Conservation (phyloP, 768 basidiomycete genomes). For the Rhizopogon salebrosus region DNA sequence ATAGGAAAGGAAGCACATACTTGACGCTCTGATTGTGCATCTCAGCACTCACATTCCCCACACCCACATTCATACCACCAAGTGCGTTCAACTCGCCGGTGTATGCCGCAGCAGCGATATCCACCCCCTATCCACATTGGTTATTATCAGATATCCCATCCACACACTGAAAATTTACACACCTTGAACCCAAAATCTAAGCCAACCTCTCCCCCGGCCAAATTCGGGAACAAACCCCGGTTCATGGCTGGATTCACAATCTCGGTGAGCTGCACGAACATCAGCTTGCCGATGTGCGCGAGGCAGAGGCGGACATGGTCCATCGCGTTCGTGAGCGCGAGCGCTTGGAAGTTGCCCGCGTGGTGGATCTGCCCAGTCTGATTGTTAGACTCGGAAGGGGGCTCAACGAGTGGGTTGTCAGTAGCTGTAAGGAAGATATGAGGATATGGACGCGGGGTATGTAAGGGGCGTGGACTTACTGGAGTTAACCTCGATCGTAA, state of each 20-base stretch:
- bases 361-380: constrained; percentile 53
- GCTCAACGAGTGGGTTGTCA: constrained; percentile 84
- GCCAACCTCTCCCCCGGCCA: constrained; percentile 76
- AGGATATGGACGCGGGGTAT: background rate
- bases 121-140: constrained; percentile 45
- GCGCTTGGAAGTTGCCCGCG: constrained; percentile 89
- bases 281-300: constrained; percentile 65
- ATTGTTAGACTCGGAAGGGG: constrained; percentile 52
- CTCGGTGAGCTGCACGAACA: constrained; percentile 59
- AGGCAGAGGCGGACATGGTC: constrained; percentile 76
- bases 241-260: constrained; percentile 57
- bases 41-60: constrained; percentile 81
- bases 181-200: constrained; percentile 74
- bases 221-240: constrained; percentile 75
- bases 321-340: constrained; percentile 82
- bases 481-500: constrained; percentile 77
- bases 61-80: constrained; percentile 70
- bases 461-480: constrained; percentile 40
- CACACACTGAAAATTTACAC: background rate
- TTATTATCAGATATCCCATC: background rate
- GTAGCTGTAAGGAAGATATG: constrained; percentile 47
- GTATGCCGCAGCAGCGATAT: constrained; percentile 81
- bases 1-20: constrained; percentile 37
- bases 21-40: constrained; percentile 94
- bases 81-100: constrained; percentile 77